These are phyloP conservation scores for Trametes sanguinea DNA, from an alignment of 768 basidiomycete species.

Conservation along the genomic window DNA sequence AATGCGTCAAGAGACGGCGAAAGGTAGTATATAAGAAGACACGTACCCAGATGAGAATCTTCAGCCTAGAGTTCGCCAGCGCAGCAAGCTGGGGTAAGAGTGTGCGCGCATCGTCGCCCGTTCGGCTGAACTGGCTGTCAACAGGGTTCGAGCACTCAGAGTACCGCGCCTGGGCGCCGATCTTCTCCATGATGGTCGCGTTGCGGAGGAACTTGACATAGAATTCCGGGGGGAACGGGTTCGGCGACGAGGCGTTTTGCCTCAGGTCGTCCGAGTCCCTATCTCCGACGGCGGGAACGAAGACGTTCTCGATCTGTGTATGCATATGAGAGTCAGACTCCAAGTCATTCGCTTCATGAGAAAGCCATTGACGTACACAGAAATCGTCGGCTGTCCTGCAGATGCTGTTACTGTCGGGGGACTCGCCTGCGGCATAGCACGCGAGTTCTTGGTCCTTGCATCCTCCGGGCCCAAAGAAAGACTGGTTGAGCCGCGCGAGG, in stretches of 20 bases:
- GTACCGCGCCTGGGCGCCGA: conserved; percentile 53
- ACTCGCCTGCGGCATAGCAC: conserved; percentile 57
- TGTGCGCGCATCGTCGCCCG: conserved; percentile 65
- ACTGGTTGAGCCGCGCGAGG: conserved; percentile 47
- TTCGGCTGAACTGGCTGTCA: conserved; percentile 44
- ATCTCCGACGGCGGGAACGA: conserved; percentile 51
- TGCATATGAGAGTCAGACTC: neutral
- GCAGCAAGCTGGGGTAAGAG: conserved; percentile 51
- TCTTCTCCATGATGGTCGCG: conserved; percentile 40
- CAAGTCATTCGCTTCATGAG: neutral
- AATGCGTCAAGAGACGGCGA: neutral
- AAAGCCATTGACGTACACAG: conserved; percentile 47
- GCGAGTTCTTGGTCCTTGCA: conserved; percentile 56
- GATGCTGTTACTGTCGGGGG: conserved; percentile 46
- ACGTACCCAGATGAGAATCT: conserved; percentile 44
- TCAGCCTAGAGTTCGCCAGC: conserved; percentile 45
- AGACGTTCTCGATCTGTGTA: conserved; percentile 47
- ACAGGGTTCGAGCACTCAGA: conserved; percentile 50
- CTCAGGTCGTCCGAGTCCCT: conserved; percentile 58
- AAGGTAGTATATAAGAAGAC: conserved; percentile 28
- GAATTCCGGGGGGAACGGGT: conserved; percentile 55
- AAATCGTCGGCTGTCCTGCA: conserved; percentile 54
- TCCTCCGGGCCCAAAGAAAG: conserved; percentile 50
- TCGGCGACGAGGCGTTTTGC: conserved; percentile 48
- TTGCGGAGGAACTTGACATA: conserved; percentile 49